Evolutionary conservation across 805 yeast genomes (phyloP).

Genomic region (Candida dendrica): DNA sequence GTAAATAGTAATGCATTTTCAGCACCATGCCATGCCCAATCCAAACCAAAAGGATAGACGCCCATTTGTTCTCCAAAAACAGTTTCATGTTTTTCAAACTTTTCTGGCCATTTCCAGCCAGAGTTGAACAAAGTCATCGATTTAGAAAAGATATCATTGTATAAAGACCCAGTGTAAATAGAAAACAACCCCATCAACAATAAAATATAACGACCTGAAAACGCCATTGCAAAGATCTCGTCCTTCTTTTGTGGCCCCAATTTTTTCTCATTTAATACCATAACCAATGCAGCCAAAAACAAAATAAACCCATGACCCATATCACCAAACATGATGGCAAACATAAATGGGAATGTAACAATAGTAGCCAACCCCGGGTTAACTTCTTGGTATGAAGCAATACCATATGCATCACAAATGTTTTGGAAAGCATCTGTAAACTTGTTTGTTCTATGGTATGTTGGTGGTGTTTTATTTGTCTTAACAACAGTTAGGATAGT

Average conservation of each 20-base stretch:
- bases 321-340: slow-evolving; percentile 99
- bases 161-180: slow-evolving; percentile 89
- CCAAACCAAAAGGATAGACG: slow-evolving; percentile 79
- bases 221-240: slow-evolving; percentile 96
- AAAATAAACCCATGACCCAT: slow-evolving; percentile 90
- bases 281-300: slow-evolving; percentile 59
- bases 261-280: slow-evolving; percentile 69
- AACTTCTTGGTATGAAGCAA: slow-evolving; percentile 88
- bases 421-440: slow-evolving; percentile 89
- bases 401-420: slow-evolving; percentile 93
- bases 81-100: slow-evolving; percentile 52
- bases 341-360: slow-evolving; percentile 96
- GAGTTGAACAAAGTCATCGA: slow-evolving; percentile 80
- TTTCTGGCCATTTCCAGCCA: slow-evolving; percentile 92
- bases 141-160: slow-evolving; percentile 89
- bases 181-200: slow-evolving; percentile 92
- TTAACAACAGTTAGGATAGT: slow-evolving; percentile 48
- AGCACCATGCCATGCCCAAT: slow-evolving; percentile 95
- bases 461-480: slow-evolving; percentile 87
- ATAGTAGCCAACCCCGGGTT: slow-evolving; percentile 94
- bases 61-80: slow-evolving; percentile 62
- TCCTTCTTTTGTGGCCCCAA: slow-evolving; percentile 69
- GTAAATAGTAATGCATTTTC: slow-evolving; percentile 86
- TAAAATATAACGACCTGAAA: slow-evolving; percentile 83
- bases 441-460: slow-evolving; percentile 90